Evolutionary conservation across 2,329 filamentous ascomycete genomes (phyloP), one percentile per base, ranked within the genome.

Genomic region (Amauroascus niger): DNA sequence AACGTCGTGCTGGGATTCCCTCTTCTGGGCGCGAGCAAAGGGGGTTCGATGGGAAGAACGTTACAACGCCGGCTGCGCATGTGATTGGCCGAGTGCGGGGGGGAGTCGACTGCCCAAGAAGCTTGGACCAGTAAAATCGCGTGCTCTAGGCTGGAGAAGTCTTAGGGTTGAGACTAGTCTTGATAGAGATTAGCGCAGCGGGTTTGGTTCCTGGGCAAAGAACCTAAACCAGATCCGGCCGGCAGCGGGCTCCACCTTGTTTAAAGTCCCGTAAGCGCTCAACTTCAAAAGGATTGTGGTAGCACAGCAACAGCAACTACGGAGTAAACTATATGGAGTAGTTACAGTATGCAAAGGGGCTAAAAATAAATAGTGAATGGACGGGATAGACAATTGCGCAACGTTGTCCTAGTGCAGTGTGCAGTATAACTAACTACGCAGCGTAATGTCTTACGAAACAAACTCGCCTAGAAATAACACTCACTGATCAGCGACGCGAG

Each of bases 41-140:
- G 39, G 33, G 49, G 49, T 22, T 22, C 18, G 20, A 24, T 11
- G 4, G 39, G 28, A 41, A 9, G 14, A 24, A 43, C 24, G 49
- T 20, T 43, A 30, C n/a, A n/a, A 32, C n/a, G 32, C 46, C n/a
- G 18, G 13, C 22, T 20, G 26, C 14, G 18, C 50, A 39, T 46
- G 50, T 52, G 50, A 52, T 28, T 52, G 50, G 49, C 9, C 39
- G 28, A 16, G 2, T 43, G 16, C 26, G 24, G 30, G 49, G 24
- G 30, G 39, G 49, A 22, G 33, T 14, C 24, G 18, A 22, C 39
- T 30, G 33, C 20, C 18, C 45, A 50, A 35, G 39, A 18, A 52
- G 50, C 50, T 52, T 39, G 40, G 50, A 14, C 50, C 50, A 52
- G 46, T 52, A 28, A n/a, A 9, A 52, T 7, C 14, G 22, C 50